Conservation (phyloP, 371 early-diverging fungal genomes). For the Conidiobolus incongruus region DNA sequence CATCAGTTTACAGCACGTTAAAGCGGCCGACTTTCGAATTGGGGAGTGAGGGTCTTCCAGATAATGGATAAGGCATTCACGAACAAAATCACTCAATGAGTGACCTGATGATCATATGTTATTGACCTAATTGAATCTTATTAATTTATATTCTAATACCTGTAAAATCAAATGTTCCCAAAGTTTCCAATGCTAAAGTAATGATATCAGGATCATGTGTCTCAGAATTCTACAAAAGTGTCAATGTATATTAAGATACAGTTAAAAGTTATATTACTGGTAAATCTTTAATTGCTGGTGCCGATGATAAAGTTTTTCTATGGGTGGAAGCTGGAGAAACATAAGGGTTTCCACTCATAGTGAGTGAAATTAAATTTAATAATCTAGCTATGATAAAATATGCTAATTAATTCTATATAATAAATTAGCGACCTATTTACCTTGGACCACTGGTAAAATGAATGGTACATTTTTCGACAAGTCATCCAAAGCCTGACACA, state of each 20-base stretch:
- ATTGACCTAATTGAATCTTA: constrained; percentile 1
- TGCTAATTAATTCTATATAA: background rate
- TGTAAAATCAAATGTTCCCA: constrained; percentile 76
- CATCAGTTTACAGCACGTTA: constrained; percentile 71
- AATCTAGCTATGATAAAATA: constrained; percentile 37
- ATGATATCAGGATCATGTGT: constrained; percentile 29
- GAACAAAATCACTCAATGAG: constrained; percentile 74
- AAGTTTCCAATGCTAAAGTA: constrained; percentile 64
- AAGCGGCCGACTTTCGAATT: constrained; percentile 69
- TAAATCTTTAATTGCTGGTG: background rate
- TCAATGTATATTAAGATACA: background rate
- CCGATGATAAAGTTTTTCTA: constrained; percentile 5
- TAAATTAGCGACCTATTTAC: constrained; percentile 12
- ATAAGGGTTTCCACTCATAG: constrained; percentile 67
- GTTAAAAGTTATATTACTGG: background rate
- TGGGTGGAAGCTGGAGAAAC: constrained; percentile 54
- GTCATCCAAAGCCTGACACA: constrained; percentile 60
- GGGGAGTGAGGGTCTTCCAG: constrained; percentile 63
- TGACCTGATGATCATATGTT: constrained; percentile 16
- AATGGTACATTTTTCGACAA: constrained; percentile 64
- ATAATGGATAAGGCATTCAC: constrained; percentile 66
- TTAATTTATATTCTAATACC: constrained; percentile 8
- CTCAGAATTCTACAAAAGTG: background rate
- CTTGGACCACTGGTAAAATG: constrained; percentile 69
- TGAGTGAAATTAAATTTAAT: constrained; percentile 69